Percentiles rank a stretch among this genome's conserved stretches.
phyloP scores from a whole-genome alignment of 2,329 filamentous ascomycete genomes.

The Pseudopyricularia javanii region DNA sequence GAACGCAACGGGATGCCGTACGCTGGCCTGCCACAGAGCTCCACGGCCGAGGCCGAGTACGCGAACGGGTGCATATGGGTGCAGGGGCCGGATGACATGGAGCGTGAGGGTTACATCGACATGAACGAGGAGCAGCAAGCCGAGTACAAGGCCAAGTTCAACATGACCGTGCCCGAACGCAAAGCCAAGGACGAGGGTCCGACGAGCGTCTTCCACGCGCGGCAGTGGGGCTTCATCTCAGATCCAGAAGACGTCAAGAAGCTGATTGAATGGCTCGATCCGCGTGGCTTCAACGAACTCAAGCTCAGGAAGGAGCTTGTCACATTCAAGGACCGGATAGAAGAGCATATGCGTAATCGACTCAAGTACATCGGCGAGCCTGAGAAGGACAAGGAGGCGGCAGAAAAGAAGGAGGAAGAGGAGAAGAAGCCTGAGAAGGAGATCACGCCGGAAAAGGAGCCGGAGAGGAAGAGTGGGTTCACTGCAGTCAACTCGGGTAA shows the following conservation, averaged over 20 bases:
- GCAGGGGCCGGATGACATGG: slow-evolving; percentile 84
- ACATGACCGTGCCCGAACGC: slow-evolving; percentile 73
- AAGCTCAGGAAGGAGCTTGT: slow-evolving; percentile 81
- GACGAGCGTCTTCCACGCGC: slow-evolving; percentile 63
- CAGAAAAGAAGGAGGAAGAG: slow-evolving; percentile 23
- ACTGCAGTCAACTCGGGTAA: neutral
- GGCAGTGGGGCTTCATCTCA: slow-evolving; percentile 86
- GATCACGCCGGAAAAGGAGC: slow-evolving; percentile 10
- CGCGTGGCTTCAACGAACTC: slow-evolving; percentile 72
- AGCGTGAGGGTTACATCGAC: slow-evolving; percentile 77
- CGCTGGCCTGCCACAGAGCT: slow-evolving; percentile 74
- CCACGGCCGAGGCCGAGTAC: slow-evolving; percentile 75
- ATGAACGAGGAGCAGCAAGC: slow-evolving; percentile 57
- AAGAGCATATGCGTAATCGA: slow-evolving; percentile 68
- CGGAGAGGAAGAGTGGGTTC: slow-evolving; percentile 6
- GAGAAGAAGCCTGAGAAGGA: slow-evolving; percentile 9
- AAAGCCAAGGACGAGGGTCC: slow-evolving; percentile 76
- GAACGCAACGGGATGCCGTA: slow-evolving; percentile 98
- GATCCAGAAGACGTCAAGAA: slow-evolving; percentile 66
- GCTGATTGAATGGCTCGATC: slow-evolving; percentile 80
- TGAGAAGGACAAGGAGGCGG: slow-evolving; percentile 19
- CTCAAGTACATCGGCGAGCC: slow-evolving; percentile 51
- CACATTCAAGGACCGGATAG: slow-evolving; percentile 63
- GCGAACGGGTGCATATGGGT: slow-evolving; percentile 91
- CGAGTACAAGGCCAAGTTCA: slow-evolving; percentile 65